These are phyloP conservation scores for Melampsora americana DNA, from an alignment of 1,284 basidiomycete genomes.

Conservation along the genomic window DNA sequence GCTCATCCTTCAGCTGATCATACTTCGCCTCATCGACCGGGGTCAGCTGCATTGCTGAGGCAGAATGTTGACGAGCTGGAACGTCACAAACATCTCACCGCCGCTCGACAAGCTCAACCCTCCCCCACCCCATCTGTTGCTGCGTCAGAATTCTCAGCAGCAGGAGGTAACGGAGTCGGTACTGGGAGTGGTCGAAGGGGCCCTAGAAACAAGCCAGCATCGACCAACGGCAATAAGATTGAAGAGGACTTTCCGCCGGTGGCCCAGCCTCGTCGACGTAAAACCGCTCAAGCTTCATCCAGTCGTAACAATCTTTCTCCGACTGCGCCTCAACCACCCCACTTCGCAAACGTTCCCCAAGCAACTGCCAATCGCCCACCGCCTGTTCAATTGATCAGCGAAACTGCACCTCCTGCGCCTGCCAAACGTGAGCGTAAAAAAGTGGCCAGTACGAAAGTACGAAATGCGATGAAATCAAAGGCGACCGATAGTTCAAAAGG, in stretches of 20 bases:
- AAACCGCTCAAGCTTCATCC: neutral
- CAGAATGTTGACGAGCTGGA: slow-evolving; percentile 10
- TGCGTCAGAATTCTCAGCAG: slow-evolving; percentile 37
- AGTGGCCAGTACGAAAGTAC: slow-evolving; percentile 32
- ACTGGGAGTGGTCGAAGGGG: neutral
- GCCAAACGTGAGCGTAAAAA: slow-evolving; percentile 40
- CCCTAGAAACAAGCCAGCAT: neutral
- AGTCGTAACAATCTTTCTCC: neutral
- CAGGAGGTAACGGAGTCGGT: neutral
- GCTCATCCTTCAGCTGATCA: slow-evolving; percentile 11
- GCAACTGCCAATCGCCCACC: neutral
- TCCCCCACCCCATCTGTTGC: slow-evolving; percentile 38
- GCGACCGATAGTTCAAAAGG: slow-evolving; percentile 17
- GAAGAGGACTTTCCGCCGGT: neutral
- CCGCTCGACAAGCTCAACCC: slow-evolving; percentile 33
- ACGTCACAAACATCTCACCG: slow-evolving; percentile 18
- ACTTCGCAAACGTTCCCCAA: neutral
- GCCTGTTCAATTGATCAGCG: neutral
- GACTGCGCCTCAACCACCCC: neutral
- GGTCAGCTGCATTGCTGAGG: slow-evolving; percentile 17
- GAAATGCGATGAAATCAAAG: slow-evolving; percentile 24
- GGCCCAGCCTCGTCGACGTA: neutral
- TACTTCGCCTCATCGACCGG: slow-evolving; percentile 18
- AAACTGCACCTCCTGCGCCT: neutral
- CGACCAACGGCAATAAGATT: neutral